Conservation (phyloP, 768 basidiomycete species). For the Mycena amicta region DNA sequence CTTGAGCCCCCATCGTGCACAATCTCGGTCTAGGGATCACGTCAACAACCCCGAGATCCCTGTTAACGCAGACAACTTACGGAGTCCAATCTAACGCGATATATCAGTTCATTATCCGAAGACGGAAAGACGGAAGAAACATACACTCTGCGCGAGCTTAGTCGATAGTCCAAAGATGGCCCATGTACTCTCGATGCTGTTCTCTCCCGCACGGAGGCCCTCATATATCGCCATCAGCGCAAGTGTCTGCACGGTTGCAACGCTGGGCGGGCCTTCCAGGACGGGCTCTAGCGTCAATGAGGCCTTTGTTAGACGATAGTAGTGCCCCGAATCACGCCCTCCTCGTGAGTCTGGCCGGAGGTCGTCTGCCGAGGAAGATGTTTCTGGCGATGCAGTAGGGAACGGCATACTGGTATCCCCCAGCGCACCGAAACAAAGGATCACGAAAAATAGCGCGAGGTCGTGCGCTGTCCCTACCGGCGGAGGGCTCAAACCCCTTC, state of each 20-base stretch:
- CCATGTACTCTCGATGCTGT: slow-evolving; percentile 73
- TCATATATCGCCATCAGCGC: slow-evolving; percentile 73
- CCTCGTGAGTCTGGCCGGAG: slow-evolving; percentile 2
- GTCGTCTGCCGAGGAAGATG: neutral
- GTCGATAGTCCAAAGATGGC: slow-evolving; percentile 64
- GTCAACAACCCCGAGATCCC: slow-evolving; percentile 4
- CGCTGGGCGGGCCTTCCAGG: slow-evolving; percentile 69
- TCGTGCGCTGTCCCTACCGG: slow-evolving; percentile 51
- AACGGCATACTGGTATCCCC: slow-evolving; percentile 54
- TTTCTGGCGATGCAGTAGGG: slow-evolving; percentile 28
- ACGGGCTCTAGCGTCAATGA: slow-evolving; percentile 69
- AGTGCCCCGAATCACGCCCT: slow-evolving; percentile 41
- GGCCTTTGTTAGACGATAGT: slow-evolving; percentile 63
- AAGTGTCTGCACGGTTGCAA: slow-evolving; percentile 68
- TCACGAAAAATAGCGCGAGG: slow-evolving; percentile 60
- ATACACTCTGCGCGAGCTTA: slow-evolving; percentile 69
- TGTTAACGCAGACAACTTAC: slow-evolving; percentile 42
- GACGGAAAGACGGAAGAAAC: no score
- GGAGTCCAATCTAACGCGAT: slow-evolving; percentile 60
- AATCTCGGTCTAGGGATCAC: slow-evolving; percentile 59
- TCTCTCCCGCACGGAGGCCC: slow-evolving; percentile 65
- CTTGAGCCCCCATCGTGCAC: slow-evolving; percentile 66
- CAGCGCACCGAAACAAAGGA: slow-evolving; percentile 65
- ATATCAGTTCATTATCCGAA: slow-evolving; percentile 3
- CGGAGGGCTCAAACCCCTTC: slow-evolving; percentile 21